Conservation (phyloP, 2,329 filamentous ascomycete genomes). For the Ceratocystis alfenasii region DNA sequence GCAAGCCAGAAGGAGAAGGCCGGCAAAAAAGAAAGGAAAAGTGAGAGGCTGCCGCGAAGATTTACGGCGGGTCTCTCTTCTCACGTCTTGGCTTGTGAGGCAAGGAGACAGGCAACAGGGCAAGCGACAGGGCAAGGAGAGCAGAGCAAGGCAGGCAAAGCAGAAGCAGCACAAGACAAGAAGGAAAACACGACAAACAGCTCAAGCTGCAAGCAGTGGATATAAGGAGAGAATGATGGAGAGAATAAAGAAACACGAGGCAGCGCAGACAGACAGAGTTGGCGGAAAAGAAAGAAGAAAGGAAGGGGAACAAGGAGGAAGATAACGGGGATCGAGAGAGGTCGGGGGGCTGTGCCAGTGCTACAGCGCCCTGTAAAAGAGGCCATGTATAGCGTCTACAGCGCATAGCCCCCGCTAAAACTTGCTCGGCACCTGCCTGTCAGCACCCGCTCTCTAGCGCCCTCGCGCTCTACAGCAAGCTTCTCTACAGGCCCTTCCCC, state of each 20-base stretch:
- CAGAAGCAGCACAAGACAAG: background rate
- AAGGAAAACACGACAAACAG: background rate
- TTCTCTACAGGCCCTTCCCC: background rate
- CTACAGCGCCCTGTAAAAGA: background rate
- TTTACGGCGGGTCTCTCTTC: background rate
- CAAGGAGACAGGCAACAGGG: background rate
- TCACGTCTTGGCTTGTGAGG: background rate
- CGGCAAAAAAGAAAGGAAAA: background rate
- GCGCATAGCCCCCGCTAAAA: background rate
- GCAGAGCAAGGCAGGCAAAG: background rate
- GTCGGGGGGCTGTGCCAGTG: background rate
- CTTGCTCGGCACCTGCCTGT: too few relatives aligned
- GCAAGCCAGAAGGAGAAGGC: background rate
- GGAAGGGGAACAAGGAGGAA: background rate
- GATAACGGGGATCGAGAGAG: background rate
- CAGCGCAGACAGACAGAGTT: too few relatives aligned
- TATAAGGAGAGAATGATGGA: background rate
- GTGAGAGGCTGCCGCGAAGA: background rate
- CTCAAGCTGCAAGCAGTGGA: background rate
- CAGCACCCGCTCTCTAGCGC: background rate
- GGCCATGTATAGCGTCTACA: background rate
- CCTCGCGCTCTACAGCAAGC: background rate
- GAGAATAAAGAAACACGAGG: too few relatives aligned
- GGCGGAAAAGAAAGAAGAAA: slow-evolving; percentile 2
- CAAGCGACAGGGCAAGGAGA: background rate